phyloP scores from a whole-genome alignment of 2,329 filamentous ascomycete genomes.

The Penicillium freii region DNA sequence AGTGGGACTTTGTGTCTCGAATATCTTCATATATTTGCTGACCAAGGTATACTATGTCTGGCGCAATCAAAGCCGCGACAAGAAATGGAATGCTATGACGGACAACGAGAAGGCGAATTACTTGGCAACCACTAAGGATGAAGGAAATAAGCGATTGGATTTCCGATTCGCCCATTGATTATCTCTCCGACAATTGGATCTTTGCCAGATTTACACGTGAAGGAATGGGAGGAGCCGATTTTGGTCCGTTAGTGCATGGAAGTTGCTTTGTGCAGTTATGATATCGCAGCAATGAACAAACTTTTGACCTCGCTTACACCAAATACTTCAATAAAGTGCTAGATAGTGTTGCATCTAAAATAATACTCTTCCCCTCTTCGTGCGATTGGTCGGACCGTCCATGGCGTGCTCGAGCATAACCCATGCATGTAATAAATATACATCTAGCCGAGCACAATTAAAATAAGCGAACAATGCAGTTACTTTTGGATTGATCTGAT shows the following conservation, averaged over 20 bases:
- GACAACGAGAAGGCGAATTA: conserved; percentile 31
- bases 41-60: conserved; percentile 35
- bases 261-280: background rate
- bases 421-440: background rate
- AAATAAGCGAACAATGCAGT: background rate
- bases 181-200: background rate
- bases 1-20: conserved; percentile 23
- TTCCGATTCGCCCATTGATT: conserved; percentile 36
- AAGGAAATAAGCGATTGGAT: conserved; percentile 37
- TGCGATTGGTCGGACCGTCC: background rate
- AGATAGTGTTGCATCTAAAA: background rate
- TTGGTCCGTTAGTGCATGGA: background rate
- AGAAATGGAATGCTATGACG: conserved; percentile 34
- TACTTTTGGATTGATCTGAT: background rate
- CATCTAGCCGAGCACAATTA: background rate
- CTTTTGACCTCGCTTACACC: background rate
- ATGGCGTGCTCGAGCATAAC: background rate
- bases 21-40: conserved; percentile 28
- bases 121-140: conserved; percentile 31
- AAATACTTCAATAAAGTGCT: background rate
- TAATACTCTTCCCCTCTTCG: background rate
- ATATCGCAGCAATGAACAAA: background rate
- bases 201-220: background rate
- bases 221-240: too few relatives aligned
- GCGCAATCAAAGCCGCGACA: conserved; percentile 30